Conservation (phyloP, 2,329 filamentous ascomycete species). For the Alternaria consortialis region DNA sequence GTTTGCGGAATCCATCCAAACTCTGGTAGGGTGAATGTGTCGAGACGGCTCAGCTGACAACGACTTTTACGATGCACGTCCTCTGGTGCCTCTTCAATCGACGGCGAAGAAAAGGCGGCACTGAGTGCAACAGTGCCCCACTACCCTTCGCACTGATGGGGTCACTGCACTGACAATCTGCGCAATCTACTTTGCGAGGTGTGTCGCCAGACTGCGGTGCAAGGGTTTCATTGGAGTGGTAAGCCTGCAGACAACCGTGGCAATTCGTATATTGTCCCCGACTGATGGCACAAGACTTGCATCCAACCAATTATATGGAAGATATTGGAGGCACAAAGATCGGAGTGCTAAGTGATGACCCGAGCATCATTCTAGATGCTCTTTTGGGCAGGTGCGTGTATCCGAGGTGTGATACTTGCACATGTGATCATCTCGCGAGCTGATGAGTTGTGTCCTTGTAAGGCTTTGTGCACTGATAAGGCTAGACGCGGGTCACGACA, state of each 20-base stretch:
- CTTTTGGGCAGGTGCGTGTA: conserved; percentile 4
- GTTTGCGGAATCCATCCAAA: not conserved
- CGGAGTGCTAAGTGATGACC: not conserved
- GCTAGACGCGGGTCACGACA: not conserved
- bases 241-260: not conserved
- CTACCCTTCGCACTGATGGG: not conserved
- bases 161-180: not conserved
- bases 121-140: not conserved
- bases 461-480: not conserved
- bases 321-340: not conserved
- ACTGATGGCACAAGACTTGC: not conserved
- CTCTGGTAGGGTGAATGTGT: conserved; percentile 1
- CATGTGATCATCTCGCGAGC: not conserved
- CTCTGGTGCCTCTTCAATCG: not conserved
- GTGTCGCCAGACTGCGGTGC: not conserved
- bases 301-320: not conserved
- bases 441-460: not conserved
- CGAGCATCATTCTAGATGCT: not conserved
- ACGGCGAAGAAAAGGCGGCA: not conserved
- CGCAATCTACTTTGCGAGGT: conserved; percentile 1
- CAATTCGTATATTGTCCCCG: not conserved
- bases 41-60: not conserved
- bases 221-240: not conserved
- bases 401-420: not conserved
- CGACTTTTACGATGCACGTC: not conserved